Base-by-base conservation (phyloP, 352 stramenopile genomes). In the Globisporangium okanoganense region DNA sequence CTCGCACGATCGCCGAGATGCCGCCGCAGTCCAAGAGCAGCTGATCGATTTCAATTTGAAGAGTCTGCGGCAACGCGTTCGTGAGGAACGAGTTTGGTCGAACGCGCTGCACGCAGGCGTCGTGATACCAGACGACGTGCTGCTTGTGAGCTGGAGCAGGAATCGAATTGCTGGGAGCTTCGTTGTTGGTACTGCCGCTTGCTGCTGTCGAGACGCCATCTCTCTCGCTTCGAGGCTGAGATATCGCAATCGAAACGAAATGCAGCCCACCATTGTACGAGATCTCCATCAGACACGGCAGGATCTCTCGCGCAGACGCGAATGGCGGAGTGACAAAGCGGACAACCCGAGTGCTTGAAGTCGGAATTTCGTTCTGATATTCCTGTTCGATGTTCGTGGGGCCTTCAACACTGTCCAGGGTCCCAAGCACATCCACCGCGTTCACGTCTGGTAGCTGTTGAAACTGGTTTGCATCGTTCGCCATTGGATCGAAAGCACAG, bases 11-110 rank as follows among this genome's bases (percentile, higher is more conserved):
- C n/a, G 67, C 62, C 10, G 60, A 57, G 13, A 73, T 38, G 4
- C 56, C 38, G 3, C 40, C 35, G 9, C 62, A 59, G 24, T 62
- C 33, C 7, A 31, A 13, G 1, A 70, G 64, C 22, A 77, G 29
- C 38, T 85, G 75, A 10, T 67, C 38, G 6, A 84, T 40, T 22
- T 83, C 64, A 1, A 90, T 54, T 2, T 70, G 72, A 25, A 90
- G 61, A 1, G 54, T 67, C 40, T 79, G 65, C 0, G 72, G 76
- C 0, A 87, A 52, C 13, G 68, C 60, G 10, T 29, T 67, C 5
- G 65, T 62, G 8, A 85, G 61, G 51, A 88, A 82, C 16, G 78
- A 86, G 52, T 92, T 92, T 9, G 82, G 82, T 1, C 44, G 65
- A 14, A 73, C 59, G 14, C 76, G 70, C 14, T 65, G 48, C 0